Percentiles rank a stretch among this genome's conserved stretches.
Conservation (phyloP, 306 rosid species). For the Alnus glutinosa region DNA sequence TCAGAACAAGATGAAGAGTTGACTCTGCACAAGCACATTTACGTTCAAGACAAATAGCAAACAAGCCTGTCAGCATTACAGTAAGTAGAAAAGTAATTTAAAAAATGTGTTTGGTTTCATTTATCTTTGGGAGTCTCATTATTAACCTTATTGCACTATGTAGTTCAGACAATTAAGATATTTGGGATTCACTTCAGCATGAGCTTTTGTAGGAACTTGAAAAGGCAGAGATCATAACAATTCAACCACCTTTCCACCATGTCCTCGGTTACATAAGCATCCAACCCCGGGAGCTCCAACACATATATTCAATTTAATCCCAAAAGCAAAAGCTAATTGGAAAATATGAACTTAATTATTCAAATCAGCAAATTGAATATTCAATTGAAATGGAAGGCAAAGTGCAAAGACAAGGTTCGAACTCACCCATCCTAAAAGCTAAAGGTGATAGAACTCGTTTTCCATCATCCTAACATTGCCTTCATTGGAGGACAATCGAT, state of each 20-base stretch:
- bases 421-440: no score
- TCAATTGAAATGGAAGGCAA: no score
- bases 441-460: background rate
- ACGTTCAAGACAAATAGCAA: background rate
- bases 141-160: background rate
- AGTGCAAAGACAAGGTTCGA: no score
- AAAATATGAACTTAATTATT: no score
- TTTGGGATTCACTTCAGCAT: background rate
- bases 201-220: background rate
- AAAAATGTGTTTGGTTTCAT: background rate
- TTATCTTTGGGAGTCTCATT: background rate
- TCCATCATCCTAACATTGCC: background rate
- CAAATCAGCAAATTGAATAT: no score
- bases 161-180: background rate
- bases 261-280: background rate
- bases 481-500: background rate
- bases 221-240: background rate
- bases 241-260: background rate
- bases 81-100: background rate
- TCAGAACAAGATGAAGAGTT: constrained; percentile 92
- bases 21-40: constrained; percentile 60
- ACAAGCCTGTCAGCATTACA: background rate
- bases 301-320: no score
- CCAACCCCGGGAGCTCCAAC: background rate
- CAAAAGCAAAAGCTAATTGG: no score